Conservation (phyloP, 108 stramenopile genomes). For the Cyclotella cryptica region DNA sequence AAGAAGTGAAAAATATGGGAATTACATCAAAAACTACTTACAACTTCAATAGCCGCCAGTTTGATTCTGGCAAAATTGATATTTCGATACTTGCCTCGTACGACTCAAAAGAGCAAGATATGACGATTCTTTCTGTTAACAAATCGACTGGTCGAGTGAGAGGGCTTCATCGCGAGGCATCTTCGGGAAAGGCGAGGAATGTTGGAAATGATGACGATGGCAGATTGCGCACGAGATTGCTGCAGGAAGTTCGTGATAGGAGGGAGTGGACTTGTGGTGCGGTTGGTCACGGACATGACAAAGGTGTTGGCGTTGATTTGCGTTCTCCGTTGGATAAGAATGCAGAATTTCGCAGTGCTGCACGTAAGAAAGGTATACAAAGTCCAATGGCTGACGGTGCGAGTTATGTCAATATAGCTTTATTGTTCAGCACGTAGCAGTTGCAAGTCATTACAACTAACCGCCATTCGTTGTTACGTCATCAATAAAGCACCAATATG, state of each 20-base stretch:
- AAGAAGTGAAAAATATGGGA: slow-evolving; percentile 17
- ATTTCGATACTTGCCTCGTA: slow-evolving; percentile 21
- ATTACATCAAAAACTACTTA: slow-evolving; percentile 18
- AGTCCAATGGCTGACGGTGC: background rate
- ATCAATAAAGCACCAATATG: slow-evolving; percentile 24
- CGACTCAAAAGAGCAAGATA: background rate
- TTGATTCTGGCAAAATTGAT: slow-evolving; percentile 7
- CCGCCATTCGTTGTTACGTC: background rate
- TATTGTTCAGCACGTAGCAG: background rate
- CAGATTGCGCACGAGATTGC: background rate
- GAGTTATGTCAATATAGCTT: background rate
- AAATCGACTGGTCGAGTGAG: slow-evolving; percentile 2
- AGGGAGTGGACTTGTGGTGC: slow-evolving; percentile 25
- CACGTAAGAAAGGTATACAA: background rate
- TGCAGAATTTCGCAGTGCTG: background rate
- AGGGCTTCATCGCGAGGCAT: slow-evolving; percentile 20
- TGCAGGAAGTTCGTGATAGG: slow-evolving; percentile 8
- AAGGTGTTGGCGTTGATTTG: background rate
- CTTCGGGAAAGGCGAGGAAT: background rate
- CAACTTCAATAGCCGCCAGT: background rate
- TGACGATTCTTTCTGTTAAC: slow-evolving; percentile 24
- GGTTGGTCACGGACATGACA: slow-evolving; percentile 1
- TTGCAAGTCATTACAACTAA: background rate
- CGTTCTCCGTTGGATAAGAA: background rate
- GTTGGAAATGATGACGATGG: background rate